Evolutionary conservation across 2,329 filamentous ascomycete genomes (phyloP).

Genomic region (Pseudogymnoascus destructans): DNA sequence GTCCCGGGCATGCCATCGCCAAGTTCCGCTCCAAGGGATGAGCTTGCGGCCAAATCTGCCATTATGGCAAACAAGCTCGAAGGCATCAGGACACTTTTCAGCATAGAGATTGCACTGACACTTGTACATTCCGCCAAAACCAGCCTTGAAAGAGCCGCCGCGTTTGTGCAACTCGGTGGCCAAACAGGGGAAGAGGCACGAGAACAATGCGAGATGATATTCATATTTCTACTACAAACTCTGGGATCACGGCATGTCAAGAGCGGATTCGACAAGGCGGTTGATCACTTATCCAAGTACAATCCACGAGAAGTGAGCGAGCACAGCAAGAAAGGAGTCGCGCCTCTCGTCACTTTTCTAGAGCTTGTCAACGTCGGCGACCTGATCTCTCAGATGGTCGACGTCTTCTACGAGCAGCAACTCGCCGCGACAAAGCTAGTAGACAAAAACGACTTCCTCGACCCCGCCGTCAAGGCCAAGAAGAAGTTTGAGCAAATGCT

Average conservation of each 20-base stretch:
- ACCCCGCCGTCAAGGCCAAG: conserved; percentile 84
- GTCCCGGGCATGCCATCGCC: conserved; percentile 24
- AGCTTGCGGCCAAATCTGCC: conserved; percentile 92
- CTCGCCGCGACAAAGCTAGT: conserved; percentile 69
- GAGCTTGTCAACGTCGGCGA: conserved; percentile 97
- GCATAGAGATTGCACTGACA: conserved; percentile 84
- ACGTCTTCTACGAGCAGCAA: conserved; percentile 97
- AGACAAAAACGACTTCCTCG: conserved; percentile 88
- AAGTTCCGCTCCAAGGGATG: conserved; percentile 62
- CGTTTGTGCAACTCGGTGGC: conserved; percentile 69
- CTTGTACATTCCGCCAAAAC: conserved; percentile 81
- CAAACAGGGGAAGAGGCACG: conserved; percentile 71
- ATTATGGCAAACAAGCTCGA: conserved; percentile 92
- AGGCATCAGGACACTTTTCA: conserved; percentile 89
- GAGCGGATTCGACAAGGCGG: conserved; percentile 84
- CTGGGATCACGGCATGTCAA: conserved; percentile 80
- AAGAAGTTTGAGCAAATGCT: conserved; percentile 99
- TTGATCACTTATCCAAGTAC: conserved; percentile 80
- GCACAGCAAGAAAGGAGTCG: conserved; percentile 57
- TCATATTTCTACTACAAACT: conserved; percentile 70
- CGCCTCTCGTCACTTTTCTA: conserved; percentile 86
- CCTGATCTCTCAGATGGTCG: conserved; percentile 96
- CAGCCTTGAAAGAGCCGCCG: conserved; percentile 70
- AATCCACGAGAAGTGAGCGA: conserved; percentile 73
- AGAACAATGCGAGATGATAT: conserved; percentile 81